Conservation (phyloP, 495 filamentous ascomycete genomes). For the Lichina pygmaea region DNA sequence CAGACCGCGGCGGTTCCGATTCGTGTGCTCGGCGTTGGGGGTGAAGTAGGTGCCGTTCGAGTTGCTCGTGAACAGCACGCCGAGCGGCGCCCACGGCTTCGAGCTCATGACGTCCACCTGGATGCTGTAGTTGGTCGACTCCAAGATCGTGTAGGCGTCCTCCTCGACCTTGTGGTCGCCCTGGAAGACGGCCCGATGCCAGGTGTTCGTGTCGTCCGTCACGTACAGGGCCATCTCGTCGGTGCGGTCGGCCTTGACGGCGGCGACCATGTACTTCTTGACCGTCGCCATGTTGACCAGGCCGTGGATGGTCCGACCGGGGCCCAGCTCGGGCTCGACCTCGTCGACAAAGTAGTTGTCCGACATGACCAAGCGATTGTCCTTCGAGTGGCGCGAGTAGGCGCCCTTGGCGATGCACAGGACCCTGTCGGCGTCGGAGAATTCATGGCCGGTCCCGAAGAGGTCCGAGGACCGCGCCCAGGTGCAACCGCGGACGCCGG, state of each 20-base stretch:
- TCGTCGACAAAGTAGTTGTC: conserved; percentile 44
- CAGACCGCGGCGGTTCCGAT: conserved; percentile 36
- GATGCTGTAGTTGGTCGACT: conserved; percentile 90
- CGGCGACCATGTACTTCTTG: conserved; percentile 64
- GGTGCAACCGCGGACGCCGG: conserved; percentile 40
- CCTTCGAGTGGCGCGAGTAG: conserved; percentile 28
- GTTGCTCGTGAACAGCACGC: conserved; percentile 74
- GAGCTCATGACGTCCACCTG: conserved; percentile 77
- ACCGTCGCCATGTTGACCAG: conserved; percentile 52
- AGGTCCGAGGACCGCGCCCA: conserved; percentile 54
- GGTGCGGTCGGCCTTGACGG: conserved; percentile 48
- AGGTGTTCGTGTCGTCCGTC: conserved; percentile 51
- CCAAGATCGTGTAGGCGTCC: conserved; percentile 76
- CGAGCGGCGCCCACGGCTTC: conserved; percentile 35
- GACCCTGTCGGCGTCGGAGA: conserved; percentile 32
- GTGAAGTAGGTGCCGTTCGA: conserved; percentile 91
- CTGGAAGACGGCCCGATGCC: conserved; percentile 81
- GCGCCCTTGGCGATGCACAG: conserved; percentile 56
- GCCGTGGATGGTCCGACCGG: conserved; percentile 40
- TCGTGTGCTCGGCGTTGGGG: conserved; percentile 71
- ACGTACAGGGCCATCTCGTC: conserved; percentile 73
- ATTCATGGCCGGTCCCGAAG: conserved; percentile 36
- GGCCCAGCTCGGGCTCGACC: conserved; percentile 46
- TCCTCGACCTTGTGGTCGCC: conserved; percentile 52
- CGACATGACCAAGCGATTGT: conserved; percentile 52